These are phyloP conservation scores for Nothophoma quercina DNA, from an alignment of 2,329 filamentous ascomycete genomes.

Conservation along the genomic window DNA sequence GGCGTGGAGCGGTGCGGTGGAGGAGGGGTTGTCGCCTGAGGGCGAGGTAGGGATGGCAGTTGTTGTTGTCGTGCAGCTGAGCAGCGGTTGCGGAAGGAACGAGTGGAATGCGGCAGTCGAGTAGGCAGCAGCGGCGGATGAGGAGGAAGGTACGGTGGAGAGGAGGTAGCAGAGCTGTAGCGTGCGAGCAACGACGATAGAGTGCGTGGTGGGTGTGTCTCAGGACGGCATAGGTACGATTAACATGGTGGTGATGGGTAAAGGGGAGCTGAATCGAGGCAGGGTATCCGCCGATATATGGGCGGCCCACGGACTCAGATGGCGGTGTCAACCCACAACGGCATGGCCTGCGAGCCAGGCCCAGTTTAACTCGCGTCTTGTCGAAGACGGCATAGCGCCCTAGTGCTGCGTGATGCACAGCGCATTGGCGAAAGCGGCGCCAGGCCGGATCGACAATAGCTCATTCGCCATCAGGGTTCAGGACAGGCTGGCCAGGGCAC, in stretches of 20 bases:
- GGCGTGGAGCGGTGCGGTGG: slow-evolving; percentile 36
- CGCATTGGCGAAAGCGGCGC: slow-evolving; percentile 25
- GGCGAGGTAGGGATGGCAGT: slow-evolving; percentile 32
- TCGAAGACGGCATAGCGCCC: not conserved
- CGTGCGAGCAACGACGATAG: slow-evolving; percentile 36
- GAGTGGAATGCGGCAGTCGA: slow-evolving; percentile 33
- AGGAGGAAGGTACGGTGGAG: slow-evolving; percentile 13
- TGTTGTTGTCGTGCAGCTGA: slow-evolving; percentile 28
- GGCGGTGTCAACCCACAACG: slow-evolving; percentile 26
- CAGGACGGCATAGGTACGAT: slow-evolving; percentile 39
- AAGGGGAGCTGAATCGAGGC: slow-evolving; percentile 23
- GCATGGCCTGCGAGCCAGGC: slow-evolving; percentile 13
- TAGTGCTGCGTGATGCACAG: slow-evolving; percentile 23
- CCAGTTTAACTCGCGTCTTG: slow-evolving; percentile 1
- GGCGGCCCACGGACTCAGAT: slow-evolving; percentile 10
- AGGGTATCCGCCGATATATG: slow-evolving; percentile 17
- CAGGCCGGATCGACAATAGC: slow-evolving; percentile 17
- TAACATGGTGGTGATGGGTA: slow-evolving; percentile 34
- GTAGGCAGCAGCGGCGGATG: slow-evolving; percentile 18
- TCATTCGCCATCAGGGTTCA: slow-evolving; percentile 14
- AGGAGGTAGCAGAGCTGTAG: slow-evolving; percentile 31
- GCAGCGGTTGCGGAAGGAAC: slow-evolving; percentile 39
- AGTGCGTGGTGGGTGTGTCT: slow-evolving; percentile 30
- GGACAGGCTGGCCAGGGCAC: slow-evolving; percentile 7
- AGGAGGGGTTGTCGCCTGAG: slow-evolving; percentile 25